A percentile compares a stretch with the other conserved stretches of the same genome.
These are phyloP conservation scores for Cryptococcus depauperatus DNA, from an alignment of 1,284 basidiomycete species.

Conservation along the genomic window DNA sequence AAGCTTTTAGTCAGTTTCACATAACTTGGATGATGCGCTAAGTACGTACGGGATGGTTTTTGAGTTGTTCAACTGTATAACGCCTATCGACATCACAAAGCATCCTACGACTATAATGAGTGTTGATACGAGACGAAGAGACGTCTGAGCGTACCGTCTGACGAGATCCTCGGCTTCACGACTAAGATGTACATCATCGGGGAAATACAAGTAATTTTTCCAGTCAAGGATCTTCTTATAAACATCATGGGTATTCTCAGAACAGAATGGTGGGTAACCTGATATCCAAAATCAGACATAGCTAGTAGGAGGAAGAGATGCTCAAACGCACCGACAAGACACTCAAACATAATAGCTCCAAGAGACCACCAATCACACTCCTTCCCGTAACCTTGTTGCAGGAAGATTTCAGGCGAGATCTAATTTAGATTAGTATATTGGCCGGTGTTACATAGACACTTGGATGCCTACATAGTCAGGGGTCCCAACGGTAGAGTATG, in stretches of 20 bases:
- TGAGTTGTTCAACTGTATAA: slow-evolving; percentile 77
- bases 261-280: slow-evolving; percentile 93
- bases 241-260: slow-evolving; percentile 93
- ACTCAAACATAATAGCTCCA: slow-evolving; percentile 98
- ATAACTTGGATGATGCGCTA: neutral
- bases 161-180: slow-evolving; percentile 89
- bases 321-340: slow-evolving; percentile 60
- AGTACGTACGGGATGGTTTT: slow-evolving; percentile 59
- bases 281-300: neutral
- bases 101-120: slow-evolving; percentile 46
- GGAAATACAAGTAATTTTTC: slow-evolving; percentile 83
- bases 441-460: neutral
- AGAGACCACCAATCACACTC: slow-evolving; percentile 99
- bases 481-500: slow-evolving; percentile 96
- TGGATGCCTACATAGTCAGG: slow-evolving; percentile 66
- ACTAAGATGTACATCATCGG: slow-evolving; percentile 90
- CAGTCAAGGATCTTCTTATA: slow-evolving; percentile 98
- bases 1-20: neutral
- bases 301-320: neutral
- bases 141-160: slow-evolving; percentile 50
- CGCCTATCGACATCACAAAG: slow-evolving; percentile 77
- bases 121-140: neutral
- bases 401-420: slow-evolving; percentile 96
- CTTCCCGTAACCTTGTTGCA: slow-evolving; percentile 94
- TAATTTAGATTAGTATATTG: slow-evolving; percentile 8